Evolutionary conservation across 345 rosid genomes (phyloP), one percentile per base, ranked within the genome.

Genomic region (Hibiscus mutabilis): DNA sequence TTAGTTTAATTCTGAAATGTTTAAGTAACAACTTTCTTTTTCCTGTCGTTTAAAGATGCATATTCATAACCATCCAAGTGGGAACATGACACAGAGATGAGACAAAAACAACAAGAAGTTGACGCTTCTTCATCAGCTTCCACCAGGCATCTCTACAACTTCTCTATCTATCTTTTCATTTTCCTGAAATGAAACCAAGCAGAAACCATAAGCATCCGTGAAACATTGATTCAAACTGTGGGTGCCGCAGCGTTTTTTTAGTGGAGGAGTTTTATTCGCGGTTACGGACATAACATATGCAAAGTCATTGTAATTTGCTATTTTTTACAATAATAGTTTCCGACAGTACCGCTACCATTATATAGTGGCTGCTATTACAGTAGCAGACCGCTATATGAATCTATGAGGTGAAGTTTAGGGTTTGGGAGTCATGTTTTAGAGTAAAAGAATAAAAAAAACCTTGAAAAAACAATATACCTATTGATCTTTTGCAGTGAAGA

Each of bases 401-500:
- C 2, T 57, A 22, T 6, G 4, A 6, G 46, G 27, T 51, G 53
- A 3, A n/a, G n/a, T n/a, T n/a, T n/a, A 18, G 58, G 19, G 22
- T 25, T 60, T 6, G 22, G 56, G 9, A 29, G 18, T 16, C 4
- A 52, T 37, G 42, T 7, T 37, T 37, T 37, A 37, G 11, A 37
- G 42, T 7, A 37, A 3, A 52, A n/a, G 18, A 52, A 52, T n/a
- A 52, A 5, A 51, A 6, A 5, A 51, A 51, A n/a, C 40, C 9
- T 35, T 2, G 4, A 29, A 33, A 33, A 33, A 33, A 37, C 11
- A 52, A 52, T 16, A 18, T 52, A 52, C 24, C 83, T 73, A 79
- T 73, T 29, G 85, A 83, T 82, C 84, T 85, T 74, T 85, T 85
- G 82, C 91, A 85, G 66, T 87, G 85, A 46, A 85, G 89, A 78